Evolutionary conservation across 495 filamentous ascomycete genomes (phyloP).

Genomic region (Aspergillus funiculosus): DNA sequence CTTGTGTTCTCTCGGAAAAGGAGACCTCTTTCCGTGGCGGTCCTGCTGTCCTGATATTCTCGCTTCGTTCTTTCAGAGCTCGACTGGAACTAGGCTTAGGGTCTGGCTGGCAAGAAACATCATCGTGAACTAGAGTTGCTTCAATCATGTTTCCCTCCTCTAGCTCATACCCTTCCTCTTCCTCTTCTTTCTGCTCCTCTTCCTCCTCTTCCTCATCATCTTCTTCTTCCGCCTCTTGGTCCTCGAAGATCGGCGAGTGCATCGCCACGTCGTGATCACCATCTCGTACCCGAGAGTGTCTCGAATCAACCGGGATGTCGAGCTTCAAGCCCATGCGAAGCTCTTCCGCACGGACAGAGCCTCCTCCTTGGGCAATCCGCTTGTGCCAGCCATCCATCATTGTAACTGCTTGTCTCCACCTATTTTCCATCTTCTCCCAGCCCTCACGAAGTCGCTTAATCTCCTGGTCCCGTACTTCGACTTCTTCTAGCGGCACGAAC

Average conservation of each 20-base stretch:
- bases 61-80: conserved; percentile 39
- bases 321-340: conserved; percentile 68
- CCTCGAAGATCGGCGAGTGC: conserved; percentile 47
- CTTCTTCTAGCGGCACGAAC: conserved; percentile 93
- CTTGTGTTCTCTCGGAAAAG: conserved; percentile 38
- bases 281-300: conserved; percentile 28
- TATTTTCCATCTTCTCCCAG: conserved; percentile 83
- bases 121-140: conserved; percentile 18
- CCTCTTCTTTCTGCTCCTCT: conserved; percentile 38
- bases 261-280: conserved; percentile 21
- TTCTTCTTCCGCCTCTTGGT: conserved; percentile 47
- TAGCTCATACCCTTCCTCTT: conserved; percentile 26
- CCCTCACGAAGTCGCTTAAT: conserved; percentile 74
- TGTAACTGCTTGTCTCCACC: conserved; percentile 83
- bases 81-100: conserved; percentile 24
- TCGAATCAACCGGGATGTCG: conserved; percentile 51
- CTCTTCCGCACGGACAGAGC: conserved; percentile 77
- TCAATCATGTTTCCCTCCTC: conserved; percentile 14
- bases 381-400: conserved; percentile 93
- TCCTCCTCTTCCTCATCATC: conserved; percentile 32
- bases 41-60: conserved; percentile 30
- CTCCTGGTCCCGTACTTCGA: conserved; percentile 83
- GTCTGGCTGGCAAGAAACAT: conserved; percentile 15
- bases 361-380: conserved; percentile 70
- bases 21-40: conserved; percentile 40